phyloP scores from a whole-genome alignment of 257 asterid genomes.

The Avicennia marina region DNA sequence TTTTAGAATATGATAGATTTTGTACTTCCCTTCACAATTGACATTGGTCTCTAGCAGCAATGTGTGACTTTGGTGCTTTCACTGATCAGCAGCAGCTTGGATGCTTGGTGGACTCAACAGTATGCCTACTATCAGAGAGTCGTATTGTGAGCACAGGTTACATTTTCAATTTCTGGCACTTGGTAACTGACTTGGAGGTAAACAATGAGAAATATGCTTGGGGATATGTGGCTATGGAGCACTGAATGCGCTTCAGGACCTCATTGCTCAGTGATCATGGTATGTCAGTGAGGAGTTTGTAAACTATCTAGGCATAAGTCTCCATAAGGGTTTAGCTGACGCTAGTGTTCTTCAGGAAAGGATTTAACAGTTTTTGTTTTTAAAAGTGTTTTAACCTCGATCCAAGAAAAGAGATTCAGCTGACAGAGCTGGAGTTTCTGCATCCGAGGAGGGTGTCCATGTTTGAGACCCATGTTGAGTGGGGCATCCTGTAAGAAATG shows the following conservation, averaged over 20 bases:
- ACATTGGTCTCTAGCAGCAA: conserved; percentile 60
- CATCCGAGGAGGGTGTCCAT: conserved; percentile 19
- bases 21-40: conserved; percentile 12
- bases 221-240: conserved; percentile 4
- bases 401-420: conserved; percentile 18
- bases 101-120: conserved; percentile 98
- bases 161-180: conserved; percentile 8
- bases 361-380: conserved; percentile 23
- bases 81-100: conserved; percentile 98
- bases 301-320: conserved; percentile 9
- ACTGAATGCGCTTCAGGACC: conserved; percentile 4
- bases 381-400: conserved; percentile 11
- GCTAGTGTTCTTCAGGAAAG: conserved; percentile 17
- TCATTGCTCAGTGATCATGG: conserved; percentile 22
- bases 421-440: conserved; percentile 22
- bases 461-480: conserved; percentile 23
- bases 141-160: conserved; percentile 48
- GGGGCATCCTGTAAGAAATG: conserved; percentile 42
- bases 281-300: conserved; percentile 17
- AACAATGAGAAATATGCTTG: no score
- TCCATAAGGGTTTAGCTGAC: conserved; percentile 22
- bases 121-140: conserved; percentile 97
- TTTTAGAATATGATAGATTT: conserved; percentile 10
- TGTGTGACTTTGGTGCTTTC: conserved; percentile 99
- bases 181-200: conserved; percentile 13